A percentile compares a stretch with the other conserved stretches of the same genome.
phyloP scores from a whole-genome alignment of 768 basidiomycete species.

The Dioszegia hungarica region DNA sequence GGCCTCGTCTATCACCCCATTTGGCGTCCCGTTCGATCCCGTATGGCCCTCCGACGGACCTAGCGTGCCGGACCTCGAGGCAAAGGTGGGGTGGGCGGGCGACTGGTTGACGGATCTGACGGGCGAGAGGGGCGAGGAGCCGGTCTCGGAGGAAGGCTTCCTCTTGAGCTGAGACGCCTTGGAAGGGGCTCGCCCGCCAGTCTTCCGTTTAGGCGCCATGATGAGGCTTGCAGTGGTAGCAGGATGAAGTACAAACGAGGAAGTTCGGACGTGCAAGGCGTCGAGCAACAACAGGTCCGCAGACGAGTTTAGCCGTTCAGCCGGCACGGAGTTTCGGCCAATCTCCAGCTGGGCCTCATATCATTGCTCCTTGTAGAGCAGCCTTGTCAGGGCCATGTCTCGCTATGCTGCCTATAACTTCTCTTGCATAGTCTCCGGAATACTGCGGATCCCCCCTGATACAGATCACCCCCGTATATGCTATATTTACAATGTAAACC shows the following conservation, averaged over 20 bases:
- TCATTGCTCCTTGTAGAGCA: too few relatives aligned
- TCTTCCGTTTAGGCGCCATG: neutral
- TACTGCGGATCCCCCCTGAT: neutral
- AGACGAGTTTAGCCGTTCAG: neutral
- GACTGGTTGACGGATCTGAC: conserved; percentile 14
- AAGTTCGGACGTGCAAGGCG: neutral
- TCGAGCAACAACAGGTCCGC: neutral
- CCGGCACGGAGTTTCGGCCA: too few relatives aligned
- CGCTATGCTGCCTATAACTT: too few relatives aligned
- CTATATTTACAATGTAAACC: neutral
- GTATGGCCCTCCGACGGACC: neutral
- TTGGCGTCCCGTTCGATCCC: neutral
- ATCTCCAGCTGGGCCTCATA: too few relatives aligned
- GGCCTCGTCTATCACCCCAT: conserved; percentile 5
- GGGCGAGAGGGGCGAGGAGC: conserved; percentile 27
- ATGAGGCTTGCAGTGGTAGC: too few relatives aligned
- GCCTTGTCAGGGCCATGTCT: too few relatives aligned
- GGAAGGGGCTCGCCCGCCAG: neutral
- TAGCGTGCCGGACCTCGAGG: neutral
- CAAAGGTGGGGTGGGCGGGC: neutral
- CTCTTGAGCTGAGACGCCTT: neutral
- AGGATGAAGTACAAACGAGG: neutral
- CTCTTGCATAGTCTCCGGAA: conserved; percentile 1
- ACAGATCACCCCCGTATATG: neutral
- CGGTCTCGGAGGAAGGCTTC: neutral